Percentiles rank a stretch among this genome's conserved stretches.
Conservation (phyloP, 305 asterid species). For the Rubia tinctorum region DNA sequence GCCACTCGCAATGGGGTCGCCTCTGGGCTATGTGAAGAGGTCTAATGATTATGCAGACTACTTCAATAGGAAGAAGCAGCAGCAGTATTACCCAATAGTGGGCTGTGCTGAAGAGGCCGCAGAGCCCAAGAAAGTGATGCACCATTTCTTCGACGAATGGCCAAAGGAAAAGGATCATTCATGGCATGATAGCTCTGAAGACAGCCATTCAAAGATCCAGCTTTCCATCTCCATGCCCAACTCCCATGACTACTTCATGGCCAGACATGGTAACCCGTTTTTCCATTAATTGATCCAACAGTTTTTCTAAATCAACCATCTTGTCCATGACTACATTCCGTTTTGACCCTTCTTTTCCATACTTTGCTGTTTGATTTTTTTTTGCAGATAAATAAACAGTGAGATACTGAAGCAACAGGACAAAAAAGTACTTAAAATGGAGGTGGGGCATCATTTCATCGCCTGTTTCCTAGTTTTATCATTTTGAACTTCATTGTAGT, state of each 20-base stretch:
- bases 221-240: slow-evolving; percentile 64
- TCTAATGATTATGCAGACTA: slow-evolving; percentile 18
- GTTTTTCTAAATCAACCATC: slow-evolving; percentile 3
- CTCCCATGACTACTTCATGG: slow-evolving; percentile 71
- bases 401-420: slow-evolving; percentile 34
- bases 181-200: slow-evolving; percentile 25
- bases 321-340: slow-evolving; percentile 11
- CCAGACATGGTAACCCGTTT: slow-evolving; percentile 47
- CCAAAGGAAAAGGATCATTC: slow-evolving; percentile 45
- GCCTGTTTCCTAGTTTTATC: slow-evolving; percentile 7
- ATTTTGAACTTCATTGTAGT: background rate
- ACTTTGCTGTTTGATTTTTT: slow-evolving; percentile 13
- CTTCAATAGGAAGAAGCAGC: slow-evolving; percentile 27
- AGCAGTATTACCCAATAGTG: slow-evolving; percentile 18
- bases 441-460: slow-evolving; percentile 37
- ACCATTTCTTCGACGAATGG: slow-evolving; percentile 83
- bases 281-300: slow-evolving; percentile 2
- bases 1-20: slow-evolving; percentile 46
- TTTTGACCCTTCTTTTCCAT: slow-evolving; percentile 19
- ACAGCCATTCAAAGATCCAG: slow-evolving; percentile 50
- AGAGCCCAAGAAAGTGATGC: slow-evolving; percentile 79
- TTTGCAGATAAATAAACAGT: slow-evolving; percentile 40
- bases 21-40: slow-evolving; percentile 38
- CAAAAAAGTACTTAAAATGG: slow-evolving; percentile 28
- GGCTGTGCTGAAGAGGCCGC: slow-evolving; percentile 24